These are phyloP conservation scores for Setaria italica DNA, from an alignment of 202 grass and related monocot species.

Conservation along the genomic window DNA sequence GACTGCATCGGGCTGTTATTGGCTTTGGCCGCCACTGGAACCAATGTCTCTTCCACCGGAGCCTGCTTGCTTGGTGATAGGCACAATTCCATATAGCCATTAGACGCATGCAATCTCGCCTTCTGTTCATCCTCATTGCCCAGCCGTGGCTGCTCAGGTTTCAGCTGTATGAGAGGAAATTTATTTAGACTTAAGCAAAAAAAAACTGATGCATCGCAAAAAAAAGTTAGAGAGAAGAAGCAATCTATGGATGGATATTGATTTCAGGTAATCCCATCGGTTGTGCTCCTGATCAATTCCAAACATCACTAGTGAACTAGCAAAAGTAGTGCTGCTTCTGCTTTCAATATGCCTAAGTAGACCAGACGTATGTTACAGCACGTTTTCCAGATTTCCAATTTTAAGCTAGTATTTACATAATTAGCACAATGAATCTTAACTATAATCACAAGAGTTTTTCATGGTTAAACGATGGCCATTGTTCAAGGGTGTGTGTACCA, in stretches of 20 bases:
- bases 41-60: neutral
- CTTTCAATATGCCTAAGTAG: neutral
- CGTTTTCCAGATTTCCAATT: neutral
- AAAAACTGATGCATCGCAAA: neutral
- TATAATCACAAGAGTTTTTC: neutral
- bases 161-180: neutral
- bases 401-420: neutral
- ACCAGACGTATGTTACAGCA: neutral
- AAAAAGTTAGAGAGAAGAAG: neutral
- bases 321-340: slow-evolving; percentile 10
- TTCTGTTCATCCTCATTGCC: neutral
- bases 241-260: neutral
- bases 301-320: neutral
- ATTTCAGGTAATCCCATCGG: neutral
- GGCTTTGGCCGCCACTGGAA: neutral
- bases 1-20: neutral
- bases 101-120: neutral
- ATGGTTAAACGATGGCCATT: neutral
- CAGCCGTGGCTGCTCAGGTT: neutral
- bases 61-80: neutral
- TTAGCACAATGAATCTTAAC: neutral
- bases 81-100: neutral
- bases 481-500: neutral
- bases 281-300: neutral
- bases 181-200: neutral